Base-by-base conservation (phyloP, 345 rosid genomes). In the Eucalyptus decipiens region DNA sequence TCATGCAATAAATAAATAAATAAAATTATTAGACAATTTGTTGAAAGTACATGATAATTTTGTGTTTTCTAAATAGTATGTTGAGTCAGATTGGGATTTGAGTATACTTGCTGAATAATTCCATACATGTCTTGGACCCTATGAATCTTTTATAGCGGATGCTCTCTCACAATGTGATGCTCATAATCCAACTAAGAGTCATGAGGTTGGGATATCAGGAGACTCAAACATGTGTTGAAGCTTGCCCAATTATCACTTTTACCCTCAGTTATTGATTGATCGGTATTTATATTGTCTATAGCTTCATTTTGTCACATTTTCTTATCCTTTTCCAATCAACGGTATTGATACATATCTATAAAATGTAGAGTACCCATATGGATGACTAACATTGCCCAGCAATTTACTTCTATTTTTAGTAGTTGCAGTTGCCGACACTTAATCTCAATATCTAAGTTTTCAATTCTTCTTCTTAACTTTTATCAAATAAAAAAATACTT, bases 101-200 rank as follows among this genome's bases (percentile, higher is more conserved):
- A 65, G 34, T 32, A n/a, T 65, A n/a, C 76, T 16, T 30, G 15
- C 6, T 0, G 18, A n/a, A 65, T 7, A 65, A 65, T n/a, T 30
- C 37, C 37, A n/a, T n/a, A 30, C 21, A 7, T 65, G 76, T 65
- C 10, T 7, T 16, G 10, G 3, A 65, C 69, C 76, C 21, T 65
- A 65, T 2, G n/a, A 0, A 32, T 65, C 10, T 30, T 30, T n/a
- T n/a, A 2, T 11, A 0, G 5, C 1, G 21, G 76, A 2, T 62
- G 32, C 69, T 62, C 4, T 30, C 34, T 62, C 9, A 13, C 8
- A 14, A 62, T 28, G 5, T 62, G 18, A 62, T 11, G 69, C 32
- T 62, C 34, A 62, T 12, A 62, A 30, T 62, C 69, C 9, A 30
- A 62, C 18, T 13, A 62, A 30, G 5, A 30, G 17, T 62, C 69